Evolutionary conservation across 1,284 basidiomycete species (phyloP), one percentile per base, ranked within the genome.

Genomic region (Ceratobasidium sp.): DNA sequence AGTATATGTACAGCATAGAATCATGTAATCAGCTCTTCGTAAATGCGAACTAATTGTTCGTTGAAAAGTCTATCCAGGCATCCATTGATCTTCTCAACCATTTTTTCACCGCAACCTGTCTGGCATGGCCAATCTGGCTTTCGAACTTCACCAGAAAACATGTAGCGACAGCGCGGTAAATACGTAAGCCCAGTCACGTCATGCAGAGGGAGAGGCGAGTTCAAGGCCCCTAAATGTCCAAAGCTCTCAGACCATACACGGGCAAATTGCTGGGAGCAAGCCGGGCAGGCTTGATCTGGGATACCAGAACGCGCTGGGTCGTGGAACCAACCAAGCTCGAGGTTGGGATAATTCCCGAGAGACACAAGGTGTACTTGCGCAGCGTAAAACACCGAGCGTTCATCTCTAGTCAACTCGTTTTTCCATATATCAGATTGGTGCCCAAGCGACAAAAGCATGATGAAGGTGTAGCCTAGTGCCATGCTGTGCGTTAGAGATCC

Each of bases 311-410:
- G 10, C 4, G 23, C 4, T 23, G 64, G 64, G 10, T 65, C 15
- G 4, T 44, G 3, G 6, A 65, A 20, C 64, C 64, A 65, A n/a
- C 20, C 40, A 12, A 65, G 42, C 23, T 65, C 40, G 5, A 65
- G 42, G 15, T 46, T 13, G 2, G 64, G 40, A 23, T 46, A 23
- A n/a, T 13, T 65, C 3, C 26, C 9, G 2, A 65, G 64, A 9
- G 40, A 44, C 4, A 46, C 20, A 12, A 57, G 33, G 54, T 56
- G 40, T 4, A 17, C 56, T 13, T 70, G 26, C 2, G 38, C 68
- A 7, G 54, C 38, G 52, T 70, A 70, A 38, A 70, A 17, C 15
- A 70, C 23, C 7, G 33, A 7, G 40, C 68, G 68, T 3, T 70
- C 52, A 7, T 59, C 54, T 12, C 68, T 52, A 4, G 52, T 44